phyloP scores from a whole-genome alignment of 495 filamentous ascomycete species.

The Tuber calosporum region DNA sequence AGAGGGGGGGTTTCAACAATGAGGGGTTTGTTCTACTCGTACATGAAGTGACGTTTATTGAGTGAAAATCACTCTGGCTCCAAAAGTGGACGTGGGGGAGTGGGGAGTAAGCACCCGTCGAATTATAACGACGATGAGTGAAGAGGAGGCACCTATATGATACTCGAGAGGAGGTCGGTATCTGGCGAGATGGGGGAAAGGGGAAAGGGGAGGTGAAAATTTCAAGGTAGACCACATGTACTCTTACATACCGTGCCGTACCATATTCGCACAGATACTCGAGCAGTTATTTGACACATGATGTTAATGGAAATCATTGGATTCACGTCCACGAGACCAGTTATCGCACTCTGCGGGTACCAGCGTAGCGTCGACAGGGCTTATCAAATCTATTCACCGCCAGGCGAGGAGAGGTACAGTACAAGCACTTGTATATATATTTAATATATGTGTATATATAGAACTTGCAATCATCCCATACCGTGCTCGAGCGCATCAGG shows the following conservation, averaged over 20 bases:
- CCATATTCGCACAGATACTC: too few species aligned
- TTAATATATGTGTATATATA: not conserved
- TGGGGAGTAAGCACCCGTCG: not conserved
- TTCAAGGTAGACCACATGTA: not conserved
- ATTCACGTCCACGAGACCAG: not conserved
- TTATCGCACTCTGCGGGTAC: too few species aligned
- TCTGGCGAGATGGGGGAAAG: not conserved
- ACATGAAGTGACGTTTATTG: not conserved
- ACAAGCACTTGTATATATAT: too few species aligned
- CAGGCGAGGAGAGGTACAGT: not conserved
- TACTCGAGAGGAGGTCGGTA: not conserved
- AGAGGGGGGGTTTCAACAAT: not conserved
- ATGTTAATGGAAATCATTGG: not conserved
- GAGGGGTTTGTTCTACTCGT: not conserved
- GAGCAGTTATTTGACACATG: not conserved
- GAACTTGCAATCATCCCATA: not conserved
- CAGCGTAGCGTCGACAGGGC: not conserved
- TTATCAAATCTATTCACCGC: too few species aligned
- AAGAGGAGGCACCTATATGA: too few species aligned
- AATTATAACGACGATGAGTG: not conserved
- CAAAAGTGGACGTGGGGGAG: not conserved
- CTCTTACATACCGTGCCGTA: not conserved
- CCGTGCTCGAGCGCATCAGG: not conserved
- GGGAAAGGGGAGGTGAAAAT: not conserved
- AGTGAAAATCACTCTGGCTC: not conserved